Conservation (phyloP, 176 grass and related monocot genomes). For the Oryza glumipatula region DNA sequence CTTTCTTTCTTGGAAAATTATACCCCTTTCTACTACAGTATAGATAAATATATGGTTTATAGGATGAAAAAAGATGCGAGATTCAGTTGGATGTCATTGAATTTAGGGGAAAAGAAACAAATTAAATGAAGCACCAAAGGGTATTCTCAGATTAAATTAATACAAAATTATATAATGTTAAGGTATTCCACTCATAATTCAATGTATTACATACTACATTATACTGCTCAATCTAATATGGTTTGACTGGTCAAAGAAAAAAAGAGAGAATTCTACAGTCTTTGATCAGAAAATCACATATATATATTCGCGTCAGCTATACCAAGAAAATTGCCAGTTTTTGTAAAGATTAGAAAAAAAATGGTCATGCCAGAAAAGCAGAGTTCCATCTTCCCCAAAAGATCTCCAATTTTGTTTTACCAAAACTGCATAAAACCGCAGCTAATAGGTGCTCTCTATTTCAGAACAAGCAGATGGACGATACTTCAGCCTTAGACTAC, state of each 20-base stretch:
- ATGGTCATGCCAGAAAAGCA: no score
- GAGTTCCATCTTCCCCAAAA: not conserved
- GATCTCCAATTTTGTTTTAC: not conserved
- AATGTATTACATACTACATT: not conserved
- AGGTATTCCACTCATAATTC: not conserved
- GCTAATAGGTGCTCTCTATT: not conserved
- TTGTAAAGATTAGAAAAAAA: not conserved
- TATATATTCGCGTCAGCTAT: not conserved
- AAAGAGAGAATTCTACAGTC: no score
- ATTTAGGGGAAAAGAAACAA: no score
- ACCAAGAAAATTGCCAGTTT: not conserved
- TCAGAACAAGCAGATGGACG: slow-evolving; percentile 32
- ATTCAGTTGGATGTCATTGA: no score
- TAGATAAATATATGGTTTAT: no score
- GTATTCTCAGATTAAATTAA: no score
- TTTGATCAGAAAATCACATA: no score
- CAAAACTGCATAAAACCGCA: not conserved
- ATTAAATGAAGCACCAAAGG: no score
- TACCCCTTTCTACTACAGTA: no score
- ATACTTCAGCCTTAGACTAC: slow-evolving; percentile 38
- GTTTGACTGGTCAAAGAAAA: not conserved
- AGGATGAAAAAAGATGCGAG: no score
- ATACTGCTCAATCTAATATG: not conserved
- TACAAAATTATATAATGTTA: not conserved
- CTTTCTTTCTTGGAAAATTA: no score